phyloP scores from a whole-genome alignment of 2,329 filamentous ascomycete genomes.

The Xylariales sp. region DNA sequence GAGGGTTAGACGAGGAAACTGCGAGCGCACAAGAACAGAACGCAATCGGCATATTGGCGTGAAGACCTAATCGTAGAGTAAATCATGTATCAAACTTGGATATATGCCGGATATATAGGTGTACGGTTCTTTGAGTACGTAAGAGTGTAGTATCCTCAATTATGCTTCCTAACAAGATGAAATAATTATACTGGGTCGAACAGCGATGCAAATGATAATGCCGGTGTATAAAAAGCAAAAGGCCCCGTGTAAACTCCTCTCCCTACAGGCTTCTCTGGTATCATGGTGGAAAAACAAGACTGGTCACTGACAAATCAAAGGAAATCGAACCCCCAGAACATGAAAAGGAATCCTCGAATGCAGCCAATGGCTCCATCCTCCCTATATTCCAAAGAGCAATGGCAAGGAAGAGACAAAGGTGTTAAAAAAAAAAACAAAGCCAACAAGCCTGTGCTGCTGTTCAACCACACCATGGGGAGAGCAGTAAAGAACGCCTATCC shows the following conservation, averaged over 20 bases:
- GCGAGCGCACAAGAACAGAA: too few species aligned
- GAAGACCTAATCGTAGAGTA: too few species aligned
- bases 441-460: slow-evolving; percentile 5
- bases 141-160: slow-evolving; percentile 3
- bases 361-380: slow-evolving; percentile 9
- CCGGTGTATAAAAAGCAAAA: slow-evolving; percentile 2
- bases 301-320: slow-evolving; percentile 9
- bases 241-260: slow-evolving; percentile 3
- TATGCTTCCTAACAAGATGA: not conserved
- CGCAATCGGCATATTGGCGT: too few species aligned
- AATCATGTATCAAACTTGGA: too few species aligned
- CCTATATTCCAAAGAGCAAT: slow-evolving; percentile 14
- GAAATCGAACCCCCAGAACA: slow-evolving; percentile 14
- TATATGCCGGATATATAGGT: slow-evolving; percentile 2
- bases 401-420: slow-evolving; percentile 19
- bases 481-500: slow-evolving; percentile 9
- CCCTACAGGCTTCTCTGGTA: slow-evolving; percentile 13
- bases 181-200: too few species aligned
- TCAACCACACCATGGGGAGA: too few species aligned
- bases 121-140: not conserved
- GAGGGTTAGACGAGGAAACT: too few species aligned
- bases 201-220: slow-evolving; percentile 1
- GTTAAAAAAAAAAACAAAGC: slow-evolving; percentile 7
- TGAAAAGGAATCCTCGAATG: slow-evolving; percentile 13
- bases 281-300: slow-evolving; percentile 8